Evolutionary conservation across 1,139 yeast species (phyloP).

Genomic region (Meyerozyma carpophila): DNA sequence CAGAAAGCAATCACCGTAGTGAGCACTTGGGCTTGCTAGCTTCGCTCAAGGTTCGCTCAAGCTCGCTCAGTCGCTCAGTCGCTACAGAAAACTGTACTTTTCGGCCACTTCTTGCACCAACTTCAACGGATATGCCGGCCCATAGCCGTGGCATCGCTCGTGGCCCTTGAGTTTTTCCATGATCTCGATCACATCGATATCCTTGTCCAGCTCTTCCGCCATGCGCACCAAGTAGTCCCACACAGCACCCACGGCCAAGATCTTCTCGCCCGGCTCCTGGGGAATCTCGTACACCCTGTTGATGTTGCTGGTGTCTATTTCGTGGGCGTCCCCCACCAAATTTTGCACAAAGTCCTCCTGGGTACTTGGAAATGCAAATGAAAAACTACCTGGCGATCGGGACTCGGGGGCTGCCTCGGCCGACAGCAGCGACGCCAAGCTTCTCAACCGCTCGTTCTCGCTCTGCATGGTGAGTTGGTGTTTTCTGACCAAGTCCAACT

Average conservation of each 20-base stretch:
- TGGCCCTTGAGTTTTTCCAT: constrained; percentile 57
- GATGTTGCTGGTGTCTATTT: constrained; percentile 14
- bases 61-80: too few species aligned
- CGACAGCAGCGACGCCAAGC: constrained; percentile 2
- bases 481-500: constrained; percentile 49
- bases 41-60: too few species aligned
- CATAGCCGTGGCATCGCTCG: constrained; percentile 76
- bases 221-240: constrained; percentile 68
- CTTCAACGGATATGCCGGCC: constrained; percentile 67
- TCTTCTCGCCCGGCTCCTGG: constrained; percentile 32
- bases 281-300: constrained; percentile 33
- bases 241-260: constrained; percentile 70
- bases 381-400: constrained; percentile 5
- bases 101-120: constrained; percentile 36
- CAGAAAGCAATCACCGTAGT: too few species aligned
- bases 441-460: constrained; percentile 49
- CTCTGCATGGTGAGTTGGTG: constrained; percentile 51
- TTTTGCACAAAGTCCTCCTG: constrained; percentile 31
- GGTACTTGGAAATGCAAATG: constrained; percentile 31
- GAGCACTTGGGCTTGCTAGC: too few species aligned
- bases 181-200: constrained; percentile 53
- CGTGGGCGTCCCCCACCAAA: constrained; percentile 15
- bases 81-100: neutral
- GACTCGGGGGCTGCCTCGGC: neutral
- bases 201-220: constrained; percentile 39